Percentiles rank a stretch among this genome's conserved stretches.
Conservation (phyloP, 2,329 filamentous ascomycete genomes). For the Dothidotthia symphoricarpi region DNA sequence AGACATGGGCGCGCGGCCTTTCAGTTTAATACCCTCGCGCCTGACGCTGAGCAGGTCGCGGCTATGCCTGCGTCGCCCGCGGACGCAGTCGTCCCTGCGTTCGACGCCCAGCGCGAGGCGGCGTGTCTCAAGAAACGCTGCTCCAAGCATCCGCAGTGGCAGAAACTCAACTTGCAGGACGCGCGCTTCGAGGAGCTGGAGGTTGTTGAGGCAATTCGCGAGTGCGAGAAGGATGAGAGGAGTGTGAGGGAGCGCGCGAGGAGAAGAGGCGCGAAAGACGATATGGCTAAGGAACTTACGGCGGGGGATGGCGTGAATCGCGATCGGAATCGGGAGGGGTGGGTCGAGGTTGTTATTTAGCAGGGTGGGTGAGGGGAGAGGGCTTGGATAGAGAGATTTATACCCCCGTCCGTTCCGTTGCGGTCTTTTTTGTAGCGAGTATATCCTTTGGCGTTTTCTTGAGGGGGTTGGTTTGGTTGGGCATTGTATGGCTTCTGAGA, state of each 20-base stretch:
- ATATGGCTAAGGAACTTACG: slow-evolving; percentile 31
- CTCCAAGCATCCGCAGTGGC: slow-evolving; percentile 50
- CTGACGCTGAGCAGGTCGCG: slow-evolving; percentile 22
- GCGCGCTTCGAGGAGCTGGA: slow-evolving; percentile 49
- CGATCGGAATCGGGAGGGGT: slow-evolving; percentile 36
- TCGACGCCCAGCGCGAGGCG: slow-evolving; percentile 15
- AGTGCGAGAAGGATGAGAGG: slow-evolving; percentile 48
- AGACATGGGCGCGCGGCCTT: slow-evolving; percentile 56
- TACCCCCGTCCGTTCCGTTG: too few species aligned
- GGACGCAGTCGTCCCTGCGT: slow-evolving; percentile 1
- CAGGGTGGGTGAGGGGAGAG: too few species aligned
- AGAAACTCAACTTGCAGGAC: slow-evolving; percentile 50
- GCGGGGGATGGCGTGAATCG: slow-evolving; percentile 18
- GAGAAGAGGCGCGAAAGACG: slow-evolving; percentile 40
- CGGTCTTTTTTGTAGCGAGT: too few species aligned
- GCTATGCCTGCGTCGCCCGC: slow-evolving; percentile 7
- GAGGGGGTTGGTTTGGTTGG: too few species aligned
- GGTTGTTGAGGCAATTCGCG: slow-evolving; percentile 47
- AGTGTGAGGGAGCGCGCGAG: slow-evolving; percentile 46
- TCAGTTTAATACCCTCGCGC: slow-evolving; percentile 49
- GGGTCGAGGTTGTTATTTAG: slow-evolving; percentile 32
- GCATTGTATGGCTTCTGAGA: too few species aligned
- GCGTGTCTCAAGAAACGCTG: slow-evolving; percentile 51
- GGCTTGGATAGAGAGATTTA: too few species aligned
- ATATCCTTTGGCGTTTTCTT: too few species aligned